These are phyloP conservation scores for Cymbidium sinense DNA, from an alignment of 106 monocot genomes.

Conservation along the genomic window DNA sequence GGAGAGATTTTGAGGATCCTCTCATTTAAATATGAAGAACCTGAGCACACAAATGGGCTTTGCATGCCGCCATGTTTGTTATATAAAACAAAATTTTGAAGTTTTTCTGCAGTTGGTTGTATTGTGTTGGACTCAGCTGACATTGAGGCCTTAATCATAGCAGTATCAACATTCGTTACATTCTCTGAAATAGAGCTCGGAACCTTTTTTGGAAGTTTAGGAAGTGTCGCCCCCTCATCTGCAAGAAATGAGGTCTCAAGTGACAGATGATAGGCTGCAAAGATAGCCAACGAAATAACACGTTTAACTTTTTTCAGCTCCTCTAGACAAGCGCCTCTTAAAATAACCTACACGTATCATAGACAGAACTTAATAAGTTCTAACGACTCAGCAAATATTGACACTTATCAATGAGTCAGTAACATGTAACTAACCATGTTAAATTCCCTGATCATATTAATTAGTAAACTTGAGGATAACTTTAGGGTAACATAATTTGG, in stretches of 20 bases:
- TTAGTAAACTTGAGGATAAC: not conserved
- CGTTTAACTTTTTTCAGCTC: slow-evolving; percentile 79
- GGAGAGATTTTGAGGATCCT: not conserved
- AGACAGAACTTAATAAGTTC: not conserved
- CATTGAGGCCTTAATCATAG: slow-evolving; percentile 3
- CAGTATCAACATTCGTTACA: slow-evolving; percentile 7
- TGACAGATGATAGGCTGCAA: slow-evolving; percentile 93
- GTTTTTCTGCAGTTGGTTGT: not conserved
- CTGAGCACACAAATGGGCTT: slow-evolving; percentile 2
- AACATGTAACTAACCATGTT: not conserved
- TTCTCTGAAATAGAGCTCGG: slow-evolving; percentile 3
- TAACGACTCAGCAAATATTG: not conserved
- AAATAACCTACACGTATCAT: slow-evolving; percentile 54
- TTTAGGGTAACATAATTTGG: not conserved
- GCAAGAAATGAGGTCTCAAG: slow-evolving; percentile 89
- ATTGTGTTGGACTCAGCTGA: slow-evolving; percentile 6
- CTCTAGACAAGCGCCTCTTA: slow-evolving; percentile 49
- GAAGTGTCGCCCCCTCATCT: slow-evolving; percentile 79
- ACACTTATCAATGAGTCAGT: not conserved
- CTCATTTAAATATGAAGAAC: slow-evolving; percentile 7
- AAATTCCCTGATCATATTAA: not conserved
- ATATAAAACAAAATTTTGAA: slow-evolving; percentile 11
- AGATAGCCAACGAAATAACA: slow-evolving; percentile 69
- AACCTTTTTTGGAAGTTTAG: slow-evolving; percentile 23
- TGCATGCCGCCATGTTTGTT: slow-evolving; percentile 8